Evolutionary conservation across 2,329 filamentous ascomycete species (phyloP).

Genomic region (Pseudocercospora musae): DNA sequence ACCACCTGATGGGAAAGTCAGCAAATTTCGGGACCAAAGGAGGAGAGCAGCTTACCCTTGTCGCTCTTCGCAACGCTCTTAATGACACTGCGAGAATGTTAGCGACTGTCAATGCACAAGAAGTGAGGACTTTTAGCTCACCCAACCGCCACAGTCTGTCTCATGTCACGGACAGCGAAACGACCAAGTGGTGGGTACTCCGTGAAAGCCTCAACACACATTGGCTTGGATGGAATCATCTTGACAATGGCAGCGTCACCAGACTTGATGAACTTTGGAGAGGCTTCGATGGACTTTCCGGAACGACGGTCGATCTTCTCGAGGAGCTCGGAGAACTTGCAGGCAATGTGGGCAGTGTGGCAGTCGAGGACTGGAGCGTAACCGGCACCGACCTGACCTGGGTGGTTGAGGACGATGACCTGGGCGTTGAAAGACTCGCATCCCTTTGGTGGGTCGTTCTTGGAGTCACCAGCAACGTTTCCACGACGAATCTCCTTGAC

Average conservation of each 20-base stretch:
- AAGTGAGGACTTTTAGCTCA: no score
- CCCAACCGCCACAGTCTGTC: constrained; percentile 62
- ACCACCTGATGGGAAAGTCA: constrained; percentile 12
- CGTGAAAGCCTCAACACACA: constrained; percentile 99
- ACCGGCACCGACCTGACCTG: constrained; percentile 97
- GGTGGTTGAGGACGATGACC: constrained; percentile 99
- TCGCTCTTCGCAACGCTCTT: constrained; percentile 43
- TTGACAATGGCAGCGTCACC: constrained; percentile 99
- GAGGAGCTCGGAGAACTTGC: constrained; percentile 99
- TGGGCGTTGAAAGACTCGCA: constrained; percentile 97
- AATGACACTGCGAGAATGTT: constrained; percentile 23
- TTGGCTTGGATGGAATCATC: constrained; percentile 99
- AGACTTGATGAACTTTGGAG: constrained; percentile 99
- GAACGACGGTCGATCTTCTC: constrained; percentile 99
- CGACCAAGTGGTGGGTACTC: constrained; percentile 99
- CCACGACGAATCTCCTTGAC: constrained; percentile 99
- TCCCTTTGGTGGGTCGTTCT: constrained; percentile 93
- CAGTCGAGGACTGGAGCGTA: constrained; percentile 99
- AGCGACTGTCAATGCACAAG: no score
- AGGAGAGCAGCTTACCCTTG: constrained; percentile 35
- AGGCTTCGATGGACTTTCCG: constrained; percentile 89
- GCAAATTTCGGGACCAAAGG: background rate
- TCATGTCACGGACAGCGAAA: constrained; percentile 99
- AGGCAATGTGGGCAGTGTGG: constrained; percentile 99
- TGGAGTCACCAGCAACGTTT: constrained; percentile 99